Base-by-base conservation (phyloP, 495 filamentous ascomycete genomes). In the Daldinia childiae region DNA sequence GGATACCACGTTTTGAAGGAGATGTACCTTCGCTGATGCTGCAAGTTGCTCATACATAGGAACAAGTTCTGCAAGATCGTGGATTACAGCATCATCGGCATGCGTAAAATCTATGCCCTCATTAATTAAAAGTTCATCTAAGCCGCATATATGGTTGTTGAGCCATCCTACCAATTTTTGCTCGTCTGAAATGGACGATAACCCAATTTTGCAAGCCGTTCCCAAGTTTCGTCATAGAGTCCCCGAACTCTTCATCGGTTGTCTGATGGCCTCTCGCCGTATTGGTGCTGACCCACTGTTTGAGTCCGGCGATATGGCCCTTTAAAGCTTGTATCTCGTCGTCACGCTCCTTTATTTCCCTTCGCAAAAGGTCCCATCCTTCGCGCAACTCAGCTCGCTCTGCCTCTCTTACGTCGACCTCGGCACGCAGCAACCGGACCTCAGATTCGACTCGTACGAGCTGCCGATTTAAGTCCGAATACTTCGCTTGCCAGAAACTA, bases 161-260 rank as follows among this genome's bases (percentile, higher is more conserved):
- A 62, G 11, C 32, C 52, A 64, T 75, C 82, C 27, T 75, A 85
- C 84, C 82, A 69, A 87, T 75, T 72, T 78, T 86, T 6, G 81
- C 80, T 75, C 81, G 81, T 65, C 86, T 78, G 56, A 88, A 88
- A 75, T 85, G 79, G 24, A 82, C 80, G 60, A 88, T 82, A 11
- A 86, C 82, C 86, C 86, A 88, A 68, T 87, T 87, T 79, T 88
- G 86, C 77, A 88, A 74, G 58, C 81, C 82, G 72, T 87, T 87
- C 32, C 83, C 84, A 54, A 88, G 67, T 72, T 78, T 79, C 59
- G 78, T 70, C 81, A 84, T 80, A 19, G 75, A 71, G 56, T 84
- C 82, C 27, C 77, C 82, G 69, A 88, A 80, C 30, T 83, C 82
- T 75, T 88, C 86, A 65, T 88, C 86, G 58, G 83, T 86, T 39